Base-by-base conservation (phyloP, 2,329 filamentous ascomycete species). In the Pleomassaria siparia region DNA sequence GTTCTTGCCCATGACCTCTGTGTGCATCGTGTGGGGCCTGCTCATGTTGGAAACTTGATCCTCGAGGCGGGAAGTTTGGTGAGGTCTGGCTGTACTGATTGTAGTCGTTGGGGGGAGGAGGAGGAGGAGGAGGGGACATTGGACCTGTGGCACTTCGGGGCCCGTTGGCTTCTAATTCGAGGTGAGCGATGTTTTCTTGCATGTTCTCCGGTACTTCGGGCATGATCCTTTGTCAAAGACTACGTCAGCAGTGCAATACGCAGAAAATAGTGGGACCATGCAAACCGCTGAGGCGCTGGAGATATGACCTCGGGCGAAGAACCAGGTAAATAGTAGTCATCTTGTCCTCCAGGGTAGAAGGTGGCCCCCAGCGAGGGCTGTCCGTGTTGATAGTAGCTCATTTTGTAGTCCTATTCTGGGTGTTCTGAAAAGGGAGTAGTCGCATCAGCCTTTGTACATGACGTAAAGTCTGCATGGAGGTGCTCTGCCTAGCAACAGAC, bases 121-220 rank as follows among this genome's bases (percentile, higher is more conserved):
- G n/a, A n/a, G n/a, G n/a, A n/a, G n/a, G n/a, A 37, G 65, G 60
- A 40, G 52, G 51, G 43, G 67, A 67, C 58, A 62, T 60, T 49
- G 62, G 56, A 42, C 60, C 55, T 48, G 55, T 55, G 22, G 49
- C 45, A 43, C 57, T 55, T 51, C 60, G 66, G 33, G 67, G 60
- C 43, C 73, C 76, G 80, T 75, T 72, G 74, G 87, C 87, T 76
- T 91, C 86, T 51, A 91, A 80, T 78, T 96, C 91, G 76, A 99
- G 84, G 71, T 91, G 86, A 64, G 92, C 88, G 57, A 99, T 82
- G 73, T 89, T 92, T 66, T 95, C 87, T 76, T 96, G 91, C 83
- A 99, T 96, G 74, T 96, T 92, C 74, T 92, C 88, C 59, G 92
- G 90, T 58, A 96, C 91, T 79, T 96, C 91, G 70, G 90, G 89